phyloP scores from a whole-genome alignment of 2,329 filamentous ascomycete species.

The Colletotrichum cereale region DNA sequence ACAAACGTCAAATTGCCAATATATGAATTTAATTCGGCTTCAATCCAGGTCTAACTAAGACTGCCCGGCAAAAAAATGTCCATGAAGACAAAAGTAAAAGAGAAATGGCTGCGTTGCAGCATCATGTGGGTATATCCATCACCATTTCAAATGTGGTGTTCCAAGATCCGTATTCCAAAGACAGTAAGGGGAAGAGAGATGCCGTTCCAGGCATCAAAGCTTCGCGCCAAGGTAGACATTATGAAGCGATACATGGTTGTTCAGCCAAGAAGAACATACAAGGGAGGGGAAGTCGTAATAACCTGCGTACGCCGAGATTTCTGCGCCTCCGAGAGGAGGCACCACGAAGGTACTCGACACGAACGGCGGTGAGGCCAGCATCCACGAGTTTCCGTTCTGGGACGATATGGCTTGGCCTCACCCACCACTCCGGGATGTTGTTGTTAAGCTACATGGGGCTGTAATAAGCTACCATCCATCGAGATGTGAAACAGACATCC shows the following conservation, averaged over 20 bases:
- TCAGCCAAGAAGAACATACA: slow-evolving; percentile 17
- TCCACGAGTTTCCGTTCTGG: not conserved
- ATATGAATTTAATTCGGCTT: not conserved
- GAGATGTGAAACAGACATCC: slow-evolving; percentile 17
- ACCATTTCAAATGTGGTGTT: slow-evolving; percentile 21
- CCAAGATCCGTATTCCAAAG: slow-evolving; percentile 9
- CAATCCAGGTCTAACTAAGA: not conserved
- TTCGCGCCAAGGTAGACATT: not conserved
- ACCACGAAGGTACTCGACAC: not conserved
- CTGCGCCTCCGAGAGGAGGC: not conserved
- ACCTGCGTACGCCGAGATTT: not conserved
- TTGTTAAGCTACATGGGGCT: slow-evolving; percentile 9
- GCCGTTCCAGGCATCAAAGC: slow-evolving; percentile 9
- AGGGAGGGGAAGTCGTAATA: not conserved
- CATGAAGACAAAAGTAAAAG: not conserved
- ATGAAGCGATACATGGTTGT: slow-evolving; percentile 1
- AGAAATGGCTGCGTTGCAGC: slow-evolving; percentile 24
- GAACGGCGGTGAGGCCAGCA: not conserved
- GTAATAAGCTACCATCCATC: slow-evolving; percentile 6
- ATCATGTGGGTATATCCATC: slow-evolving; percentile 37
- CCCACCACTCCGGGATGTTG: not conserved
- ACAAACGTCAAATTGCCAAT: not conserved
- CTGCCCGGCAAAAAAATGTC: not conserved
- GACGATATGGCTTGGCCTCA: not conserved
- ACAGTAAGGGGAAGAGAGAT: slow-evolving; percentile 9